Base-by-base conservation (phyloP, 805 yeast genomes). In the Trichomonascus vanleenenianus region DNA sequence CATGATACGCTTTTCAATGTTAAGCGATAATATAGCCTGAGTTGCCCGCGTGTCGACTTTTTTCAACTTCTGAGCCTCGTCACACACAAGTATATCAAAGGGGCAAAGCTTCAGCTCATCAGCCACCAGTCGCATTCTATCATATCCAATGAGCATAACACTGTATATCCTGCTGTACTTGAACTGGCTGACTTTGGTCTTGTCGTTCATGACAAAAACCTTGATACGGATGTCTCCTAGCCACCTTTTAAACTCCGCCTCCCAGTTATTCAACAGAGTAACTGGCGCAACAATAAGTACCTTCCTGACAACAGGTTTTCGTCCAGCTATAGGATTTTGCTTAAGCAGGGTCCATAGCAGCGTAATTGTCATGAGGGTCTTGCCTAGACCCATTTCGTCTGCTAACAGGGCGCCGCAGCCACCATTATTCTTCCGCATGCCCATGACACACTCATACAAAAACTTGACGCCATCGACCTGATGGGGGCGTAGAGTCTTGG, bases 371-470 rank as follows among this genome's bases (percentile, higher is more conserved):
- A 82, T 89, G 36, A 93, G 64, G 0, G 97, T 89, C 56, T 85
- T 85, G 2, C 96, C 96, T 14, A 93, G 68, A 0, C 98, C 98
- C 98, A 93, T 93, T 56, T 91, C 97, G 63, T 93, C 98, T 0
- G 98, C 98, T 37, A 93, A 63, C 3, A 93, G 65, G 2, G 91
- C 89, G 0, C 98, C 97, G 37, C 64, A 54, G 0, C 76, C 75
- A 2, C 68, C 66, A 10, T 51, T 42, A 16, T 64, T 64, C 3
- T 71, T 73, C 20, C 74, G 66, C 43, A 74, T 64, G 0, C 95
- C 95, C 81, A 83, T 76, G 1, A 89, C 74, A 54, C 96, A 85
- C 46, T 84, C 83, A 59, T 86, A 86, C 54, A 93, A 65, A 56
- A 93, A 93, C 44, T 65, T 61, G 0, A 91, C 85, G 2, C 96